Evolutionary conservation across 2,329 filamentous ascomycete genomes (phyloP), one percentile per base, ranked within the genome.

Genomic region (Trichophyton benhamiae): DNA sequence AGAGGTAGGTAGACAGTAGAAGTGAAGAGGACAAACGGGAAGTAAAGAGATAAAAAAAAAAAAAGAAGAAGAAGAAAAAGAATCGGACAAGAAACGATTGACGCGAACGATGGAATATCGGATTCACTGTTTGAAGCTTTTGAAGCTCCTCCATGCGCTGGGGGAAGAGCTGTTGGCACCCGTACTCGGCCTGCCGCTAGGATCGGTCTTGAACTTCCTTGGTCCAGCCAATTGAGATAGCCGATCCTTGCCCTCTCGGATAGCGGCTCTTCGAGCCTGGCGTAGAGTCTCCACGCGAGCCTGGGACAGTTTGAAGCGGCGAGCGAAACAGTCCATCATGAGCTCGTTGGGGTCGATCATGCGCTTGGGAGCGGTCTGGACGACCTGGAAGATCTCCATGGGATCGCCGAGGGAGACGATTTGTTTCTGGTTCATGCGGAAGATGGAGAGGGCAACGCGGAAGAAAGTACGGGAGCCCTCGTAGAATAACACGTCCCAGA

Each of bases 401-500:
- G 91, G 89, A 69, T 96, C 91, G 15, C 80, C 81, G 9, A 95
- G 86, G 7, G 83, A 83, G 67, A 86, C 84, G 68, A 97, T 94
- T 67, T 94, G 87, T 4, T 77, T 72, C 75, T 96, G 91, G 65
- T 89, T 90, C 0, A 87, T 79, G 74, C 96, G 96, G 81, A 97
- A 96, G 63, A 96, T 88, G 36, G 90, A 87, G 48, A 97, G 78
- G 0, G 92, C 90, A 62, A 96, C 89, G 57, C 91, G 88, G 77
- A 96, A 97, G 5, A 97, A 82, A 0, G 91, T 96, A 72, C 94
- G 95, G 57, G 88, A 91, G 2, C 92, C 92, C 74, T 97, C 92
- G 73, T 95, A 96, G 72, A 96, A 95, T 71, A 97, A 91, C 0
- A 90, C 84, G 68, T 97, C 92, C 92, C 92, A 97, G 1, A 96